Percentiles rank a stretch among this genome's conserved stretches.
phyloP scores from a whole-genome alignment of 768 basidiomycete species.

The Tylopilus vinaceipallidus region DNA sequence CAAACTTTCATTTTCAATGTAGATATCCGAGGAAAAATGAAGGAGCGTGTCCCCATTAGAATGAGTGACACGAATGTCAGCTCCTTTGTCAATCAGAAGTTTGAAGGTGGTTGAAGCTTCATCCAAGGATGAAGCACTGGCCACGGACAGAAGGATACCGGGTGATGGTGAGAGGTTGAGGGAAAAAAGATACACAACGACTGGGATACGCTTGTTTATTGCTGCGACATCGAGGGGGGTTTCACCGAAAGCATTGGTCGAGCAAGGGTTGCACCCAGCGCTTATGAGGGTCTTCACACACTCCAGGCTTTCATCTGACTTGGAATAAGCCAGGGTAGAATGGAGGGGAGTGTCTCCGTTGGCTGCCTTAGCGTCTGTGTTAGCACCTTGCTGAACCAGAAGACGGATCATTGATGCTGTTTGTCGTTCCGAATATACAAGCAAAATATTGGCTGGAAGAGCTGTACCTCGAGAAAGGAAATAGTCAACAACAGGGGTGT shows the following conservation, averaged over 20 bases:
- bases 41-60: background rate
- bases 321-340: too few relatives aligned
- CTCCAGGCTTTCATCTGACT: background rate
- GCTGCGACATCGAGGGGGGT: background rate
- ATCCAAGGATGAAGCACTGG: too few relatives aligned
- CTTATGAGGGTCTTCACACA: background rate
- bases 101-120: background rate
- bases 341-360: background rate
- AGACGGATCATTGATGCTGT: background rate
- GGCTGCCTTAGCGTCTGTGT: background rate
- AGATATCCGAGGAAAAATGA: background rate
- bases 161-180: background rate
- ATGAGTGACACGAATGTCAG: background rate
- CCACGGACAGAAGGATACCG: background rate
- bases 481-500: background rate
- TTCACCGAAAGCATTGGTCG: background rate
- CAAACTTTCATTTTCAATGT: background rate
- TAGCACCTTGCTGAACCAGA: background rate
- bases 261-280: background rate
- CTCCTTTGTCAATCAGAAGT: conserved; percentile 4
- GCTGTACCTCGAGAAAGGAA: background rate
- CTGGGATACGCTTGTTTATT: background rate
- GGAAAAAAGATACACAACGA: background rate
- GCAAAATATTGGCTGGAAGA: background rate
- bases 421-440: background rate